Conservation (phyloP, 2,329 filamentous ascomycete genomes). For the Botryotinia narcissicola region DNA sequence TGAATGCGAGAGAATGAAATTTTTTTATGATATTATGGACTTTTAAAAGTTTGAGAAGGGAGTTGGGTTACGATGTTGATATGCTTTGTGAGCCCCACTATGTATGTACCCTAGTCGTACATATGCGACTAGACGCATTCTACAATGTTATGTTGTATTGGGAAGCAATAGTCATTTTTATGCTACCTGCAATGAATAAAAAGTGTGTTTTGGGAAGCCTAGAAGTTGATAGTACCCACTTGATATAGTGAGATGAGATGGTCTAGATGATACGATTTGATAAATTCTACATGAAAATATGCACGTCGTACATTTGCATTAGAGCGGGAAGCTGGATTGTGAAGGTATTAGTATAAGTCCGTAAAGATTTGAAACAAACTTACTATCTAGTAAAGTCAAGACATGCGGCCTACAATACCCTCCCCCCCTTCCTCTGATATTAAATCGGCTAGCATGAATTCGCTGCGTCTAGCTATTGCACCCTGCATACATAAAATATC, state of each 20-base stretch:
- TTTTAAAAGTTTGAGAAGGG: background rate
- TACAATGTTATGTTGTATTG: background rate
- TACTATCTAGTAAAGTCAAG: background rate
- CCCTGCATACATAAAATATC: background rate
- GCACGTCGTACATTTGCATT: background rate
- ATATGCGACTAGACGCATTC: background rate
- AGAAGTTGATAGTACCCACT: background rate
- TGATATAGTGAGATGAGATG: background rate
- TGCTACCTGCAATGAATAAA: background rate
- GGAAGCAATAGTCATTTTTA: background rate
- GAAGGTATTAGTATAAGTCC: background rate
- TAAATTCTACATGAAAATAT: background rate
- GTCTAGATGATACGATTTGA: constrained; percentile 1
- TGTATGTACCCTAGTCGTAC: background rate
- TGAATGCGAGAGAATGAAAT: background rate
- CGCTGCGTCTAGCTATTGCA: background rate
- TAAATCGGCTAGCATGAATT: background rate
- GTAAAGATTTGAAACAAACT: background rate
- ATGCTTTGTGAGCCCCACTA: background rate
- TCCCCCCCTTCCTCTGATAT: background rate
- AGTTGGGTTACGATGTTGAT: background rate
- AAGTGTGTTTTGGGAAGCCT: background rate
- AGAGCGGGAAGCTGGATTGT: background rate
- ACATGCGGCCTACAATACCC: constrained; percentile 4
- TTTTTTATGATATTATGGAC: background rate